A percentile compares a stretch with the other conserved stretches of the same genome.
phyloP scores from a whole-genome alignment of 2,329 filamentous ascomycete genomes.

The Phaeosphaeriaceae sp. region DNA sequence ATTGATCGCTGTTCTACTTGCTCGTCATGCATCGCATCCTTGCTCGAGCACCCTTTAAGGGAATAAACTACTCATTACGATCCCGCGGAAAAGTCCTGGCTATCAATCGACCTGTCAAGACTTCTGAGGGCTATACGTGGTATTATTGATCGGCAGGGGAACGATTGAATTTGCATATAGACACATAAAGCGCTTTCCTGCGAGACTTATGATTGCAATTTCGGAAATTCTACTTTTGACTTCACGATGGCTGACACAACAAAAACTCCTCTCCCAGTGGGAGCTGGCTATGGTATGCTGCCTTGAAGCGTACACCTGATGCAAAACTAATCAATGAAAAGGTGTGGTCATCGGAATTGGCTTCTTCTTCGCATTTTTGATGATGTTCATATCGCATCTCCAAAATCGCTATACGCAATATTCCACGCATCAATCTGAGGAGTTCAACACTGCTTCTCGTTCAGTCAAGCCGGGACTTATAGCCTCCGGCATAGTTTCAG shows the following conservation, averaged over 20 bases:
- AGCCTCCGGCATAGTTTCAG: slow-evolving; percentile 57
- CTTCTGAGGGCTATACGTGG: not conserved
- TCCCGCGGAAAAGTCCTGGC: slow-evolving; percentile 1
- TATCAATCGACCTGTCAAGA: not conserved
- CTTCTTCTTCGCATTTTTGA: slow-evolving; percentile 46
- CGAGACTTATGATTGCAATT: not conserved
- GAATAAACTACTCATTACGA: not conserved
- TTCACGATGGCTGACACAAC: slow-evolving; percentile 25
- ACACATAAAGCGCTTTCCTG: not conserved
- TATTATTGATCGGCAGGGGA: not conserved
- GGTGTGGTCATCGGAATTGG: slow-evolving; percentile 59
- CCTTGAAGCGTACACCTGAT: no score
- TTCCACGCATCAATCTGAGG: slow-evolving; percentile 55
- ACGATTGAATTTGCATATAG: not conserved
- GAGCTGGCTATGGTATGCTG: slow-evolving; percentile 58
- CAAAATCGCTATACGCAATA: slow-evolving; percentile 44
- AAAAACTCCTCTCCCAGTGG: slow-evolving; percentile 37
- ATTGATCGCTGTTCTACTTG: not conserved
- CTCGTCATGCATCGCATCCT: not conserved
- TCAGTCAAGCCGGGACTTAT: slow-evolving; percentile 57
- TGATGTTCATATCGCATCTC: slow-evolving; percentile 49
- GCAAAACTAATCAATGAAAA: slow-evolving; percentile 6
- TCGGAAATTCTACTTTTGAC: not conserved
- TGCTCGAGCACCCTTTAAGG: not conserved
- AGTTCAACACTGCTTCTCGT: slow-evolving; percentile 58